Base-by-base conservation (phyloP, 2,329 filamentous ascomycete species). In the Colletotrichum gloeosporioides region DNA sequence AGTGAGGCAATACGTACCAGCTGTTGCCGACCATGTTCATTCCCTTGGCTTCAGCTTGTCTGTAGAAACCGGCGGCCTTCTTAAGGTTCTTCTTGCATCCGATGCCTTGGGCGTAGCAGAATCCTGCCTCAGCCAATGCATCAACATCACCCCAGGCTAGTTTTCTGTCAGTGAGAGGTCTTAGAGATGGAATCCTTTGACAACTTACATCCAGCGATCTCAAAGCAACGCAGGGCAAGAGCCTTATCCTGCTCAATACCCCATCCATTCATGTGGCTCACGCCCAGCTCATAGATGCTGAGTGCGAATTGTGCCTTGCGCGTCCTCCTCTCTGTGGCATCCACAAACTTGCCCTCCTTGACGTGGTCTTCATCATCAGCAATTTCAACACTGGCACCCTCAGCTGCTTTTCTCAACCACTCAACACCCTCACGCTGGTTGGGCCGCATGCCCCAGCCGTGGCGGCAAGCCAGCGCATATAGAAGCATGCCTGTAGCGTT, bases 11-110 rank as follows among this genome's bases (percentile, higher is more conserved):
- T 73, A 91, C 95, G 83, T 89, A 98, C 96, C 97, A 99, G 88
- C 96, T 98, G 84, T 99, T 99, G 71, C 97, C 97, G 73, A 98
- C 94, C 96, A 99, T 99, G 85, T 93, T 98, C 89, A 98, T 96
- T 8, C 97, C 97, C 86, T 97, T 97, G 29, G 94, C 93, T 84
- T 98, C 97, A 8, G 97, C 97, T 88, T 93, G 90, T 27, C 97
- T 93, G 84, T 99, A 99, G 81, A 97, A 95, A 77, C 92, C 94
- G 75, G 97, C 96, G 66, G 95, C 96, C 87, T 96, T 98, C 88
- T 96, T 98, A 82, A 98, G 88, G 82, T 99, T 95, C 86, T 99
- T 99, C 89, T 97, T 98, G 84, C 95, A 98, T 6, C 97, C 97
- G 69, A 98, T 89, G 10, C 96, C 97, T 83, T 99, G 93, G 1